Conservation (phyloP, 2,329 filamentous ascomycete species). For the Curvularia verruculosa region DNA sequence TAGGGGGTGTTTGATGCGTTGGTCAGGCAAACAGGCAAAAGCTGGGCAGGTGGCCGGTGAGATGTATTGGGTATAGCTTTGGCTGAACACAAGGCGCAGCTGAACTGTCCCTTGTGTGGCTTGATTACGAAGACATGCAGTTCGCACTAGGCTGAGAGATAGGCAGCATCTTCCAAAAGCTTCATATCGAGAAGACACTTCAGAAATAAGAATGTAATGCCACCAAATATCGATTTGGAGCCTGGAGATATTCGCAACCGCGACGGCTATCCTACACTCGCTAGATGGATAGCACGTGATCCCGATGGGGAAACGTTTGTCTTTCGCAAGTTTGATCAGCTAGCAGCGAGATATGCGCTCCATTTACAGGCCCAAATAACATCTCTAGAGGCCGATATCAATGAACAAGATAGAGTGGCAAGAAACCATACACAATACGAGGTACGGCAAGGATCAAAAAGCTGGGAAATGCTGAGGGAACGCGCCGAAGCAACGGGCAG, state of each 20-base stretch:
- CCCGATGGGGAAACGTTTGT: background rate
- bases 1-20: background rate
- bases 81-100: background rate
- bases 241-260: background rate
- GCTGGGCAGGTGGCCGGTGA: background rate
- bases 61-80: background rate
- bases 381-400: background rate
- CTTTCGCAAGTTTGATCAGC: background rate
- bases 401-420: background rate
- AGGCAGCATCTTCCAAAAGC: background rate
- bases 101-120: background rate
- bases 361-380: background rate
- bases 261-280: background rate
- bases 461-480: background rate
- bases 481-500: background rate
- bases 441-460: background rate
- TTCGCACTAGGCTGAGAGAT: background rate
- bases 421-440: background rate
- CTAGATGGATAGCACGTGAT: background rate
- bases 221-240: background rate
- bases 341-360: background rate
- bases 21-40: background rate
- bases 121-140: background rate
- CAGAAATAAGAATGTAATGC: background rate
- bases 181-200: background rate